Evolutionary conservation across 257 asterid genomes (phyloP), one percentile per base, ranked within the genome.

Genomic region (Schizonepeta tenuifolia): DNA sequence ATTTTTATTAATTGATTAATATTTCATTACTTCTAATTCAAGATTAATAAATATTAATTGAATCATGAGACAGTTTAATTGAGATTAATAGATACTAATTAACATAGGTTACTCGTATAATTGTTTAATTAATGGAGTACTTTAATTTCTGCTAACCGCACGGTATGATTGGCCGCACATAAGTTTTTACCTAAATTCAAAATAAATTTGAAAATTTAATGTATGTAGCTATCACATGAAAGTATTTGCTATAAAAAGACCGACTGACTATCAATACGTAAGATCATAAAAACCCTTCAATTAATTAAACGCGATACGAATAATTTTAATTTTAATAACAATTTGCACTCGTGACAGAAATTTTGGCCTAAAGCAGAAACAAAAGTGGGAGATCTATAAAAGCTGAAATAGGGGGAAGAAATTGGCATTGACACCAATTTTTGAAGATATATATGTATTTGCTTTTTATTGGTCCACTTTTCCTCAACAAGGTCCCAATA

Each of bases 341-440:
- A 17, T 28, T 14, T 35, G 18, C 69, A 59, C 33, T 9, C 21
- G 43, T 47, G 20, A 63, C 13, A 62, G 17, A 44, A 65, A 56
- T 51, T 73, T 73, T 40, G 44, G 82, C 13, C 72, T 6, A 14
- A 41, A 35, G 41, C 70, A 28, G 73, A 77, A 77, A 81, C 65
- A 81, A 74, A 69, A 35, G 73, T 74, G 69, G 73, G 75, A 69
- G 54, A 63, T 47, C 61, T 8, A 18, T 51, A 9, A 71, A 71
- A 28, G 64, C 51, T 12, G 5, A 24, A 9, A 10, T 26, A 6
- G 50, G 22, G 14, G 14, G 40, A 18, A 35, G 10, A 21, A 15
- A 54, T 47, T 72, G 53, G n/a, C 17, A 47, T 31, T 60, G 63
- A 28, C 76, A 13, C 43, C 62, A 17, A 63, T 33, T 11, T 47